These are phyloP conservation scores for Apophysomyces ossiformis DNA, from an alignment of 371 early-diverging fungal genomes.

Conservation along the genomic window DNA sequence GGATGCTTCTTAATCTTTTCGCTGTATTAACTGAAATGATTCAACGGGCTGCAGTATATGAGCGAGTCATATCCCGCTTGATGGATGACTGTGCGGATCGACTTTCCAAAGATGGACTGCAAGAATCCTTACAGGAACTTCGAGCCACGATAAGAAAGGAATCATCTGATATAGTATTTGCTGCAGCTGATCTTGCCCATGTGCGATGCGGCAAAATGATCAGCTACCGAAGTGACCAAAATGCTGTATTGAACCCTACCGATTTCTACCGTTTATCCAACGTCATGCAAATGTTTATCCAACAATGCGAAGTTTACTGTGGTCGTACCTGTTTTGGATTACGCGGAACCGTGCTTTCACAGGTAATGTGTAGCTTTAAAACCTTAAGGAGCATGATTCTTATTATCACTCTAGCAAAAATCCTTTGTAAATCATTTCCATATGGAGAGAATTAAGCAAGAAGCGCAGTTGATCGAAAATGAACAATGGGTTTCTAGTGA, in stretches of 20 bases:
- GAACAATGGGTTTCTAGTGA: constrained; percentile 95
- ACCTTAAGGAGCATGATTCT: neutral
- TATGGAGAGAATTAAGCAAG: constrained; percentile 86
- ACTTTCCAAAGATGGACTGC: neutral
- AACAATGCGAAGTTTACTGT: constrained; percentile 73
- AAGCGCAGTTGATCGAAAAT: constrained; percentile 87
- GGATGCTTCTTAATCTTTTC: constrained; percentile 73
- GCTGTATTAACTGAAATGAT: constrained; percentile 67
- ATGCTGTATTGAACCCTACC: constrained; percentile 80
- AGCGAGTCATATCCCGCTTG: constrained; percentile 56
- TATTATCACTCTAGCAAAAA: constrained; percentile 63
- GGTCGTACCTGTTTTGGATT: constrained; percentile 86
- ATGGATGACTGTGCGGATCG: constrained; percentile 44
- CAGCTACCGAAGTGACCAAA: constrained; percentile 86
- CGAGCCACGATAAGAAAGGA: constrained; percentile 39
- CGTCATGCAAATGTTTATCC: constrained; percentile 79
- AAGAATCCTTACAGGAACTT: constrained; percentile 4
- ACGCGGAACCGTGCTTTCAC: constrained; percentile 76
- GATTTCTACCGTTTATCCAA: constrained; percentile 85
- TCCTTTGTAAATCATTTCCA: constrained; percentile 90
- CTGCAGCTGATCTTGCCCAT: constrained; percentile 82
- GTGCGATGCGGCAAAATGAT: constrained; percentile 87
- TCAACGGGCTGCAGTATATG: constrained; percentile 64
- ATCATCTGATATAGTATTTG: constrained; percentile 69
- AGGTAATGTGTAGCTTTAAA: constrained; percentile 41